A percentile compares a stretch with the other conserved stretches of the same genome.
These are phyloP conservation scores for Cynara cardunculus DNA, from an alignment of 129 eudicot species.

Conservation along the genomic window DNA sequence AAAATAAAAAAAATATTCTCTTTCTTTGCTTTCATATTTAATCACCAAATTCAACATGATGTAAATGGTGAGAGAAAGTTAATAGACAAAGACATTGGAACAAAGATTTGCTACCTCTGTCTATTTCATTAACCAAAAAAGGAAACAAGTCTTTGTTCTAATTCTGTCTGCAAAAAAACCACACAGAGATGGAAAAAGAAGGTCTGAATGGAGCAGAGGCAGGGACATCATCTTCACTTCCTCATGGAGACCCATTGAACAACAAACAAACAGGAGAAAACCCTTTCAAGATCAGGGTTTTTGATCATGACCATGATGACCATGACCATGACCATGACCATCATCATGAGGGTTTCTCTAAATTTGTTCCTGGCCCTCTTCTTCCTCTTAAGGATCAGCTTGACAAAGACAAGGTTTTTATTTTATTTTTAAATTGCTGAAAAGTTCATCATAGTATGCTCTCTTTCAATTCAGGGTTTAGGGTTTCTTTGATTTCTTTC, in stretches of 20 bases:
- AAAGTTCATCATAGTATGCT: neutral
- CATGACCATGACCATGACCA: constrained; percentile 30
- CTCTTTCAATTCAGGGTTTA: neutral
- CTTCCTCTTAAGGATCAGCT: constrained; percentile 80
- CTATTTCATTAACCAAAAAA: constrained; percentile 17
- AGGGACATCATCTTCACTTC: constrained; percentile 45
- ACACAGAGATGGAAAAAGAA: constrained; percentile 38
- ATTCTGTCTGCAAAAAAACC: constrained; percentile 18
- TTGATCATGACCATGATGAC: constrained; percentile 23
- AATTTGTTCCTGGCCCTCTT: constrained; percentile 79
- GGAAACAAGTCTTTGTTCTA: neutral
- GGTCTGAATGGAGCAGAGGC: constrained; percentile 47
- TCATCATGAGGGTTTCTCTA: constrained; percentile 30
- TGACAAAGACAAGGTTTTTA: constrained; percentile 80
- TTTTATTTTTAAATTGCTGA: neutral
- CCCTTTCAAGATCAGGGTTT: constrained; percentile 16
- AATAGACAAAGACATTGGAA: constrained; percentile 18
- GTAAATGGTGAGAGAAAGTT: neutral
- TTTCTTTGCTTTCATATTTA: too few relatives aligned
- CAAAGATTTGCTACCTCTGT: constrained; percentile 13
- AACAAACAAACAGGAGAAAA: constrained; percentile 28
- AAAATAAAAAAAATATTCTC: too few relatives aligned
- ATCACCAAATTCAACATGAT: too few relatives aligned
- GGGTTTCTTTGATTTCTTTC: too few relatives aligned
- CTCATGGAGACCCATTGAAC: constrained; percentile 19